Conservation (phyloP, 306 rosid genomes). For the Ochetophila trinervis region DNA sequence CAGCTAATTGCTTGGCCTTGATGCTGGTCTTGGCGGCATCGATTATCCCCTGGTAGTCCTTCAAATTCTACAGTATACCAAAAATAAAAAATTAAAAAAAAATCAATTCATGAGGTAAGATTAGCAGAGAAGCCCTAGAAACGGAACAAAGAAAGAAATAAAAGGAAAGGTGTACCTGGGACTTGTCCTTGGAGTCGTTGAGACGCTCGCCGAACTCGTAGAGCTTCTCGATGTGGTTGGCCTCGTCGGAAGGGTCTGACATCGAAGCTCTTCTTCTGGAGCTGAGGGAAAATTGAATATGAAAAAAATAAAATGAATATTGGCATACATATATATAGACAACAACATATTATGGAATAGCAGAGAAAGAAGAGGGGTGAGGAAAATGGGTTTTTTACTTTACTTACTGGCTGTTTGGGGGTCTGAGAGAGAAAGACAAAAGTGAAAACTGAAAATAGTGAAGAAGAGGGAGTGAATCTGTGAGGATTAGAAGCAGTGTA, state of each 20-base stretch:
- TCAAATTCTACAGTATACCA: slow-evolving; percentile 47
- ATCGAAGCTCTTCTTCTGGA: slow-evolving; percentile 34
- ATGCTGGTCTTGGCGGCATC: slow-evolving; percentile 80
- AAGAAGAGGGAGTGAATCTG: not conserved
- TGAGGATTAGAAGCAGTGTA: not conserved
- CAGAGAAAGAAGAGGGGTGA: not conserved
- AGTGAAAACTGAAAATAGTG: not conserved
- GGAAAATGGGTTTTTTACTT: not conserved
- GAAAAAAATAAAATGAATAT: slow-evolving; percentile 40
- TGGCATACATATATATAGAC: not conserved
- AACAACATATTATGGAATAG: slow-evolving; percentile 8
- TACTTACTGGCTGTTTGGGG: slow-evolving; percentile 19
- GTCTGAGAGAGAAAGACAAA: slow-evolving; percentile 4
- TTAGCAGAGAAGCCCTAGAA: slow-evolving; percentile 27
- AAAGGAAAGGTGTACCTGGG: slow-evolving; percentile 50
- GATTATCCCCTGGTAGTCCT: slow-evolving; percentile 81
- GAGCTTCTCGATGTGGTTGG: slow-evolving; percentile 76
- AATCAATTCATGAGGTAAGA: slow-evolving; percentile 1
- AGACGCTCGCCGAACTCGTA: slow-evolving; percentile 91
- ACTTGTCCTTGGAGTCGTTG: slow-evolving; percentile 81
- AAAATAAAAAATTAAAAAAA: not conserved
- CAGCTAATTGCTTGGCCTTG: slow-evolving; percentile 92
- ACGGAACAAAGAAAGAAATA: not conserved
- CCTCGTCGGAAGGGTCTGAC: slow-evolving; percentile 71
- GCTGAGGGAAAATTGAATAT: slow-evolving; percentile 32